Evolutionary conservation across 148 eudicot species (phyloP).

Genomic region (Fagopyrum homotropicum): DNA sequence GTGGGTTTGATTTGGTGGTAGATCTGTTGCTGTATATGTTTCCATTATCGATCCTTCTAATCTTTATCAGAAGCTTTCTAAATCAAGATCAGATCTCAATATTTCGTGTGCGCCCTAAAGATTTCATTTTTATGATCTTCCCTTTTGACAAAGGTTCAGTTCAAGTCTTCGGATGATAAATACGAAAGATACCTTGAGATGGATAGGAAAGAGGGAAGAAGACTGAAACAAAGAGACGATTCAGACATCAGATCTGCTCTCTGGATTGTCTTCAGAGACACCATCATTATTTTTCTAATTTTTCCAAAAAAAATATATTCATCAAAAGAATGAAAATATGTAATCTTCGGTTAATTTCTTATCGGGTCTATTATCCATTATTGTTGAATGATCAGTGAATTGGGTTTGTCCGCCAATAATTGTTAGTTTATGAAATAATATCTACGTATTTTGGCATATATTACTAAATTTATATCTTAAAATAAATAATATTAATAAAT

Average conservation of each 20-base stretch:
- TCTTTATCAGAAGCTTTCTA: not conserved
- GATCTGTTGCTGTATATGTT: conserved; percentile 7
- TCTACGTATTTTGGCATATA: too few species aligned
- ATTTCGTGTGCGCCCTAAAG: too few species aligned
- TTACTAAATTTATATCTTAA: too few species aligned
- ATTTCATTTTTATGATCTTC: not conserved
- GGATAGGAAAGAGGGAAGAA: not conserved
- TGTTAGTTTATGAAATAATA: too few species aligned
- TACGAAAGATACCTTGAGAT: not conserved
- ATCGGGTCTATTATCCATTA: too few species aligned
- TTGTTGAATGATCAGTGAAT: too few species aligned
- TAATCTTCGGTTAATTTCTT: too few species aligned
- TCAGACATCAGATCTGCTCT: conserved; percentile 8
- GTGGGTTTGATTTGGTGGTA: conserved; percentile 7
- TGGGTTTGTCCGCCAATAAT: too few species aligned
- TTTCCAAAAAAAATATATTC: not conserved
- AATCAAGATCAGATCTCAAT: not conserved
- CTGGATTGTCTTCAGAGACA: not conserved
- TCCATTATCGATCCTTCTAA: not conserved
- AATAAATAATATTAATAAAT: too few species aligned
- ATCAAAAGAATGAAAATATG: not conserved
- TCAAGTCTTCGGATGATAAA: not conserved
- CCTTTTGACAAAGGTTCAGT: not conserved
- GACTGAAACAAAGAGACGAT: not conserved
- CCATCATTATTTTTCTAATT: not conserved